Evolutionary conservation across 306 rosid species (phyloP), one percentile per base, ranked within the genome.

Genomic region (Pachyrhizus erosus): DNA sequence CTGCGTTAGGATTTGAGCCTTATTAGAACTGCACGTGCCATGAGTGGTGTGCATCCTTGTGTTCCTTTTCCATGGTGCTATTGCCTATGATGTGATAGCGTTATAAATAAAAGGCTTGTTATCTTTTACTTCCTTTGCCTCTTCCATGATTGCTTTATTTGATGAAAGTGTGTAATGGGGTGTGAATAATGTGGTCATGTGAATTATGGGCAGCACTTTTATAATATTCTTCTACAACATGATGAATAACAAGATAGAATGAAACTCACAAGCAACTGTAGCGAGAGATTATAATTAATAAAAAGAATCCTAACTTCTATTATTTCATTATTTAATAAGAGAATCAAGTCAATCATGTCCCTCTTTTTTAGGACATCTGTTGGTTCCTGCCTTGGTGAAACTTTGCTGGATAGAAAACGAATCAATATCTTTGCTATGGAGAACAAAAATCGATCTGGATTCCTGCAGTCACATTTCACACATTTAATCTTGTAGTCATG

Each of bases 91-190:
- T 33, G 24, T 69, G 26, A 29, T 60, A 33, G 71, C 14, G 3
- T 66, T 33, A 61, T 4, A 24, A 80, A 72, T 80, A 72, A 80
- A 79, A 23, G 70, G 60, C 46, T 40, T 64, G 8, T 33, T 72
- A 70, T 71, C 39, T 54, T 54, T 11, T 20, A 9, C 40, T 29
- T 57, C 71, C 71, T 68, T 42, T 42, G 12, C 40, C 45, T 11
- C 1, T 40, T 39, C 33, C 8, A 23, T 11, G 66, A 24, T 24
- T 24, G 17, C 11, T 2, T 24, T 60, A 26, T 60, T 15, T 11
- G 67, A 4, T 58, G 39, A 0, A 58, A 24, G 15, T 23, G 64
- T 58, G 65, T 23, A 24, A 23, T 55, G 33, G 33, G 20, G 27
- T 12, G 68, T 27, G 65, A 62, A 15, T 27, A 27, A 29, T n/a